phyloP scores from a whole-genome alignment of 805 yeast genomes.

The Lipomyces japonicus region DNA sequence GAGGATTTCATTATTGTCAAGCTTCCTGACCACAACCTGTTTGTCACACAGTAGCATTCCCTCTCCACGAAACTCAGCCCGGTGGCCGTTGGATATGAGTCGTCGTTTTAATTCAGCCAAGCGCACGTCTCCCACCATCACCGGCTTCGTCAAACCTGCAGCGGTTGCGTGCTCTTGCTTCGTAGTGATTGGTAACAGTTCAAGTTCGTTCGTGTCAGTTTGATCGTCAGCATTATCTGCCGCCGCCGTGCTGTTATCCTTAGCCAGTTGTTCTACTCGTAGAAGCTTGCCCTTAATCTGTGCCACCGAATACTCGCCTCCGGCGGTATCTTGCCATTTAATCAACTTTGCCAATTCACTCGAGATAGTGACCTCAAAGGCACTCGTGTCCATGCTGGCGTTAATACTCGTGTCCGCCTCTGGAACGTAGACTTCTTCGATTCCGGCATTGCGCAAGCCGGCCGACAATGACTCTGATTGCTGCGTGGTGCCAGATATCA shows the following conservation, averaged over 20 bases:
- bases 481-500: constrained; percentile 44
- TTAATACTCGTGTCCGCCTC: constrained; percentile 30
- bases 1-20: constrained; percentile 75
- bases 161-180: constrained; percentile 17
- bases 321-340: constrained; percentile 76
- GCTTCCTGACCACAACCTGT: constrained; percentile 67
- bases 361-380: constrained; percentile 65
- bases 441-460: constrained; percentile 30
- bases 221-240: constrained; percentile 31
- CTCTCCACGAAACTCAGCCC: constrained; percentile 88
- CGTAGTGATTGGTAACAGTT: constrained; percentile 6
- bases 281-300: constrained; percentile 67
- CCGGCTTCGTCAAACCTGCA: constrained; percentile 35
- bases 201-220: constrained; percentile 17
- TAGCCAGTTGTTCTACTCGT: constrained; percentile 29
- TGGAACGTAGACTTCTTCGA: constrained; percentile 27
- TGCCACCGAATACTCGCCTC: constrained; percentile 74
- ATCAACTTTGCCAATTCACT: constrained; percentile 57
- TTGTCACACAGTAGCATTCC: constrained; percentile 87
- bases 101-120: constrained; percentile 72
- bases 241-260: constrained; percentile 30
- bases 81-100: constrained; percentile 54
- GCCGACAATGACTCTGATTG: constrained; percentile 24
- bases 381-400: constrained; percentile 47
- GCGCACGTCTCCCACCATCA: constrained; percentile 84